phyloP scores from a whole-genome alignment of 2,329 filamentous ascomycete genomes.

The Beauveria sp. region DNA sequence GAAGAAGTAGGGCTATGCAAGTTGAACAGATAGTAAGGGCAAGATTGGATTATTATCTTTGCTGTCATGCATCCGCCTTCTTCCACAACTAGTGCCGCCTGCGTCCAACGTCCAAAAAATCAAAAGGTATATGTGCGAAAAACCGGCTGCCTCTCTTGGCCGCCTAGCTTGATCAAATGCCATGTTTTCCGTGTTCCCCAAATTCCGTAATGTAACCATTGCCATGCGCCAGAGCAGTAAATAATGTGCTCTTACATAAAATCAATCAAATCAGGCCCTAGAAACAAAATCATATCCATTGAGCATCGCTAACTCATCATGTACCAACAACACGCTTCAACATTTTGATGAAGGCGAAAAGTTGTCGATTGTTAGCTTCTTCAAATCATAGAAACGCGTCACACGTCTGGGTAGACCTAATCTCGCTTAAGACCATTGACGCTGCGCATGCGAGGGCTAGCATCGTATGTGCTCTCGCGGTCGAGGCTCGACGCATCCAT shows the following conservation, averaged over 20 bases:
- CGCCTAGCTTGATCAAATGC: background rate
- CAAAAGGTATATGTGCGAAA: constrained; percentile 3
- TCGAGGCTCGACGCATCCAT: background rate
- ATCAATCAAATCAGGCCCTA: background rate
- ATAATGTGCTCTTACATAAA: background rate
- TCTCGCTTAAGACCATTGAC: background rate
- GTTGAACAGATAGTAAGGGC: background rate
- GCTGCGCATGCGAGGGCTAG: background rate
- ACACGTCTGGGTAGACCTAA: background rate
- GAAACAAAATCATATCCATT: background rate
- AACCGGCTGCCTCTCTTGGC: background rate
- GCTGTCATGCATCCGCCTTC: background rate
- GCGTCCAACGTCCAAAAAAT: constrained; percentile 2
- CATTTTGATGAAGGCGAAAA: background rate
- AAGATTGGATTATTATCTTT: background rate
- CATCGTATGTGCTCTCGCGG: constrained; percentile 7
- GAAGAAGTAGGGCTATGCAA: background rate
- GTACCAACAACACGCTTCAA: background rate
- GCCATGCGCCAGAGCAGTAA: background rate
- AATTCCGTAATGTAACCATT: background rate
- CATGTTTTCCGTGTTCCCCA: background rate
- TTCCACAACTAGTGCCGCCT: background rate
- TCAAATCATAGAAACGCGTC: background rate
- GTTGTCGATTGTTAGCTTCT: background rate
- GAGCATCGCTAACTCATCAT: too few species aligned